These are phyloP conservation scores for Ganoderma lingzhi DNA, from an alignment of 1,284 basidiomycete species.

Conservation along the genomic window DNA sequence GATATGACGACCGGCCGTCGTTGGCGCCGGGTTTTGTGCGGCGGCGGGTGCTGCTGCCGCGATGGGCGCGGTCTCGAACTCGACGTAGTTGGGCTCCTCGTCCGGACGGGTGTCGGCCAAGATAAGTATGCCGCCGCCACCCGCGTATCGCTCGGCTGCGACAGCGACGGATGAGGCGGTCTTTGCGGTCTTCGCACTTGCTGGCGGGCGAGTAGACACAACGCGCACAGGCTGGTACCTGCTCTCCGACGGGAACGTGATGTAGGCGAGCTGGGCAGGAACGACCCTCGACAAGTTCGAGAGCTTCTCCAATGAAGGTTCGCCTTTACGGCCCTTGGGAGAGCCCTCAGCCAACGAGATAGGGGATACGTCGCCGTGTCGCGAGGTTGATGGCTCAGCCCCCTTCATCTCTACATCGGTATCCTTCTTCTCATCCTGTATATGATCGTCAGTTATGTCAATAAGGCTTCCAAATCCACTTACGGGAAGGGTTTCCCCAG, in stretches of 20 bases:
- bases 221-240: conserved; percentile 93
- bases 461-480: conserved; percentile 39
- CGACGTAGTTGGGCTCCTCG: conserved; percentile 78
- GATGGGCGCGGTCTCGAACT: conserved; percentile 62
- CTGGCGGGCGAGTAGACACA: conserved; percentile 61
- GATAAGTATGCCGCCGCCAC: conserved; percentile 87
- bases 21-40: conserved; percentile 28
- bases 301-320: conserved; percentile 81
- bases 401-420: conserved; percentile 79
- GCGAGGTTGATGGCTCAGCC: conserved; percentile 55
- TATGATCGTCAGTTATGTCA: conserved; percentile 38
- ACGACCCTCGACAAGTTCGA: conserved; percentile 95
- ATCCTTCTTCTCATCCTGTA: conserved; percentile 64
- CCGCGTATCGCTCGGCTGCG: conserved; percentile 68
- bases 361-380: conserved; percentile 64
- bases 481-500: conserved; percentile 86
- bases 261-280: conserved; percentile 86
- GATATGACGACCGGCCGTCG: conserved; percentile 53
- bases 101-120: conserved; percentile 74
- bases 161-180: conserved; percentile 40
- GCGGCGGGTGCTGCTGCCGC: conserved; percentile 43
- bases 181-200: conserved; percentile 44
- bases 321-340: conserved; percentile 61
- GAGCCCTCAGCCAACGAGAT: conserved; percentile 57
- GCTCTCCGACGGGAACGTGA: conserved; percentile 82